phyloP scores from a whole-genome alignment of 768 basidiomycete genomes.

The Hemileccinum impolitum region DNA sequence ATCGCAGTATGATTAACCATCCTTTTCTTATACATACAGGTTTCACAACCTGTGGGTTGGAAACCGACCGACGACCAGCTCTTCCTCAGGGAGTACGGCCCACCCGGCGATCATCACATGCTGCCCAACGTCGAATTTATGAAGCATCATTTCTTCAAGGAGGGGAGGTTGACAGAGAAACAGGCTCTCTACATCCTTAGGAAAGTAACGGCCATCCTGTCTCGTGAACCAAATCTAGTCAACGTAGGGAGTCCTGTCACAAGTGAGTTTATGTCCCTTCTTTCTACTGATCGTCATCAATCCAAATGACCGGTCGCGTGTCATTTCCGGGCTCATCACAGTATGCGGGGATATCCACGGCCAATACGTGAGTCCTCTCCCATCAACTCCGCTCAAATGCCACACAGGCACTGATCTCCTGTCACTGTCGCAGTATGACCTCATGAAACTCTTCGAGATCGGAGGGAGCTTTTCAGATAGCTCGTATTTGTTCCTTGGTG shows the following conservation, averaged over 20 bases:
- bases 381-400: slow-evolving; percentile 78
- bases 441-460: slow-evolving; percentile 97
- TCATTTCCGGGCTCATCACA: slow-evolving; percentile 27
- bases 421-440: slow-evolving; percentile 68
- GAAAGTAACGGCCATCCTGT: slow-evolving; percentile 61
- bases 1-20: slow-evolving; percentile 28
- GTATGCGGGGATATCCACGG: slow-evolving; percentile 98
- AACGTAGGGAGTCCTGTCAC: slow-evolving; percentile 87
- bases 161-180: slow-evolving; percentile 77
- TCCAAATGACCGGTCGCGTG: slow-evolving; percentile 9
- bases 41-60: slow-evolving; percentile 60
- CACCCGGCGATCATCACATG: slow-evolving; percentile 31
- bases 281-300: slow-evolving; percentile 2
- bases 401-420: background rate
- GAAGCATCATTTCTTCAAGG: slow-evolving; percentile 85
- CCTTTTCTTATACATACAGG: slow-evolving; percentile 40
- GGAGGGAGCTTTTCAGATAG: slow-evolving; percentile 85
- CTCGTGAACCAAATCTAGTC: slow-evolving; percentile 80
- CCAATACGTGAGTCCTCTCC: slow-evolving; percentile 78
- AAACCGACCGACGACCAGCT: slow-evolving; percentile 74
- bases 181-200: slow-evolving; percentile 84
- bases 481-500: slow-evolving; percentile 89
- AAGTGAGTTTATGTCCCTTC: slow-evolving; percentile 47
- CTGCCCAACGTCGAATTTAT: slow-evolving; percentile 77
- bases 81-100: slow-evolving; percentile 50